Percentiles rank a stretch among this genome's conserved stretches.
phyloP scores from a whole-genome alignment of 2,329 filamentous ascomycete genomes.

The Zymoseptoria passerinii region DNA sequence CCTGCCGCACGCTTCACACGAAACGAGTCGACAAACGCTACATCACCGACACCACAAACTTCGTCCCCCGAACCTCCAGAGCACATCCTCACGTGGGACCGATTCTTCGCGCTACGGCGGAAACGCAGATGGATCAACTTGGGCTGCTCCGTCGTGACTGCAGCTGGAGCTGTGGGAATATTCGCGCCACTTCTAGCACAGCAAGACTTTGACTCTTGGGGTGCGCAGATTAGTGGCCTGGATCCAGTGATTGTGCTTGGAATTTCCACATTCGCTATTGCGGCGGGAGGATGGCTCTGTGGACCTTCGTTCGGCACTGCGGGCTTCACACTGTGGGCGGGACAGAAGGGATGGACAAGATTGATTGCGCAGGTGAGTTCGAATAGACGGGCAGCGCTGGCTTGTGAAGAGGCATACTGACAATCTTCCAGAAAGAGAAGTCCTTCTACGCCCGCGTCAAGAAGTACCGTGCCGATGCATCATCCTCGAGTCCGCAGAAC shows the following conservation, averaged over 20 bases:
- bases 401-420: slow-evolving; percentile 4
- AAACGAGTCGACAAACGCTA: slow-evolving; percentile 1
- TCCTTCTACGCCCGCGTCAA: slow-evolving; percentile 90
- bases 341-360: slow-evolving; percentile 48
- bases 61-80: slow-evolving; percentile 5
- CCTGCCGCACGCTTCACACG: not conserved
- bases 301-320: slow-evolving; percentile 75
- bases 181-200: slow-evolving; percentile 61
- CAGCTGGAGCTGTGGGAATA: slow-evolving; percentile 51
- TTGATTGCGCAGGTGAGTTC: slow-evolving; percentile 60
- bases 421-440: slow-evolving; percentile 65
- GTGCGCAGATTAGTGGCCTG: slow-evolving; percentile 64
- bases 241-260: slow-evolving; percentile 84
- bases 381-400: not conserved
- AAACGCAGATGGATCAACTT: slow-evolving; percentile 78
- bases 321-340: slow-evolving; percentile 69
- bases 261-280: slow-evolving; percentile 65
- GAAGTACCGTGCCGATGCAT: slow-evolving; percentile 85
- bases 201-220: slow-evolving; percentile 59
- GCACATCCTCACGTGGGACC: slow-evolving; percentile 60
- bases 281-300: slow-evolving; percentile 77
- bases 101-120: slow-evolving; percentile 83
- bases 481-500: slow-evolving; percentile 79
- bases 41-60: not conserved
- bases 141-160: slow-evolving; percentile 61